Evolutionary conservation across 495 filamentous ascomycete species (phyloP).

Genomic region (Pseudoneurospora amorphoporcata): DNA sequence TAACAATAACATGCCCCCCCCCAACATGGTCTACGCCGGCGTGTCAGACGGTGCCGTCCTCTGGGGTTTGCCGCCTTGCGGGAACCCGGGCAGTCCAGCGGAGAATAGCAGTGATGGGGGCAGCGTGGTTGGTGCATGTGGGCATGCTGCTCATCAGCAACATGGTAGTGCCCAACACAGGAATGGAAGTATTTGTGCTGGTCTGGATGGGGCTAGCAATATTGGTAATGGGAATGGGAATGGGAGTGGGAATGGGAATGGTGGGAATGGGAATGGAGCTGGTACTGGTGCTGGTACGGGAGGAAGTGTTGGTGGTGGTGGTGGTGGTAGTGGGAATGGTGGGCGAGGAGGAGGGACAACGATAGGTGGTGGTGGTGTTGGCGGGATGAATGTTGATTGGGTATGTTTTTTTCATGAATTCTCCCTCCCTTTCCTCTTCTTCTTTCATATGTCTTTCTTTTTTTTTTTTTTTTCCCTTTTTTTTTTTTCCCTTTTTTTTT

Average conservation of each 20-base stretch:
- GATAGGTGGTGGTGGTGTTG: neutral
- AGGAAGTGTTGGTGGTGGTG: neutral
- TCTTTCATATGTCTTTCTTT: neutral
- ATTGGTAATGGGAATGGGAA: neutral
- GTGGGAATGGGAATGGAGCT: neutral
- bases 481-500: neutral
- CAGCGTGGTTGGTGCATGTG: slow-evolving; percentile 15
- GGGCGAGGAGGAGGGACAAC: neutral
- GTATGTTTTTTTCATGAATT: neutral
- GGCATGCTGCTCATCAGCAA: neutral
- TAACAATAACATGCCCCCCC: slow-evolving; percentile 4
- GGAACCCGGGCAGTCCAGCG: slow-evolving; percentile 17
- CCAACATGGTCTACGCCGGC: slow-evolving; percentile 33
- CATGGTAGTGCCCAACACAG: neutral
- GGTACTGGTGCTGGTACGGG: neutral
- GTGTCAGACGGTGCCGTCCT: slow-evolving; percentile 36
- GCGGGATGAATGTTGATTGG: neutral
- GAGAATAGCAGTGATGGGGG: slow-evolving; percentile 24
- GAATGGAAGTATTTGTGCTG: slow-evolving; percentile 1
- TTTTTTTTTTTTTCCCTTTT: neutral
- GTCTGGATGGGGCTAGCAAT: neutral
- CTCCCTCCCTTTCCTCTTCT: neutral
- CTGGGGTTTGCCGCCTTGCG: slow-evolving; percentile 28
- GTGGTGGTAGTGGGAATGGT: too few species aligned
- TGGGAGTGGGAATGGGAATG: neutral